These are phyloP conservation scores for Pythium insidiosum DNA, from an alignment of 352 stramenopile species.

Conservation along the genomic window DNA sequence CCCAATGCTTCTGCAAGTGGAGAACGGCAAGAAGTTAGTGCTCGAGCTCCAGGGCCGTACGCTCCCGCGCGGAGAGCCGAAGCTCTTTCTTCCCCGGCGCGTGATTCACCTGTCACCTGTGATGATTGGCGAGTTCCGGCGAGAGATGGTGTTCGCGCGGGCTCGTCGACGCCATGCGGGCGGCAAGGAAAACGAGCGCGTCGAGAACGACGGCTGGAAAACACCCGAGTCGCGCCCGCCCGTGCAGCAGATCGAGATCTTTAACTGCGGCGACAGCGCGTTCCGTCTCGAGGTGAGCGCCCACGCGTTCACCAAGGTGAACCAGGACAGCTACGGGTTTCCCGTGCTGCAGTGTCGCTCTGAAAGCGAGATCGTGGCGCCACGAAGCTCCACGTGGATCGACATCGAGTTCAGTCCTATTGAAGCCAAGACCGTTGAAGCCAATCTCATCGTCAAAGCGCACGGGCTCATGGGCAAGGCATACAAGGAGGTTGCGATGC, in stretches of 20 bases:
- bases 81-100: slow-evolving; percentile 53
- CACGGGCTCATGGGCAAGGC: slow-evolving; percentile 56
- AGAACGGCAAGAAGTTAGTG: slow-evolving; percentile 86
- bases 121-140: slow-evolving; percentile 57
- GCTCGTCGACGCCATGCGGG: too few species aligned
- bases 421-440: slow-evolving; percentile 38
- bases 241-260: slow-evolving; percentile 67
- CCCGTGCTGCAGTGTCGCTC: slow-evolving; percentile 43
- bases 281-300: slow-evolving; percentile 59
- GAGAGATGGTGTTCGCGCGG: slow-evolving; percentile 8
- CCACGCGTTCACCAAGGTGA: slow-evolving; percentile 44
- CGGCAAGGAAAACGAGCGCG: slow-evolving; percentile 1
- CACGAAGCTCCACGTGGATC: slow-evolving; percentile 49
- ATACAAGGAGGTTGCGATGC: slow-evolving; percentile 58
- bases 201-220: neutral
- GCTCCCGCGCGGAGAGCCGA: slow-evolving; percentile 46
- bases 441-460: slow-evolving; percentile 51
- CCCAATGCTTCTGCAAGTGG: slow-evolving; percentile 79
- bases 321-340: slow-evolving; percentile 40
- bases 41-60: slow-evolving; percentile 82
- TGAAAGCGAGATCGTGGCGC: slow-evolving; percentile 47
- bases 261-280: slow-evolving; percentile 64
- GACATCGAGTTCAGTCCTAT: slow-evolving; percentile 78
- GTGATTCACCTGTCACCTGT: slow-evolving; percentile 60
- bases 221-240: slow-evolving; percentile 17